phyloP scores from a whole-genome alignment of 441 rosid species.

The Populus tomentosa region DNA sequence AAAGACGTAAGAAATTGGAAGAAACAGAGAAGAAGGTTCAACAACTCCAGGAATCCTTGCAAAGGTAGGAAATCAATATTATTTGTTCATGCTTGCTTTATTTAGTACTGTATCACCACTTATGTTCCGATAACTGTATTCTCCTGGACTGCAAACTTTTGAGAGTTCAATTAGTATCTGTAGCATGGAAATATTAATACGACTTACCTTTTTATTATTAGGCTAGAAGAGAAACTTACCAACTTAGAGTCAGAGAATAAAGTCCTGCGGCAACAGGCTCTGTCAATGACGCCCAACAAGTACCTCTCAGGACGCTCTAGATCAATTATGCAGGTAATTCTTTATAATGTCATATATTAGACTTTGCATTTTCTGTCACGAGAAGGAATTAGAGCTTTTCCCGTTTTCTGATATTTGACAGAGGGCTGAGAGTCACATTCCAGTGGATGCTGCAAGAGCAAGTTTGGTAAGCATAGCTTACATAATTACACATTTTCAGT shows the following conservation, averaged over 20 bases:
- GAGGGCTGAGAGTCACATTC: conserved; percentile 79
- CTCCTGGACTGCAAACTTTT: not conserved
- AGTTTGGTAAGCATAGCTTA: conserved; percentile 42
- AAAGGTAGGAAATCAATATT: conserved; percentile 43
- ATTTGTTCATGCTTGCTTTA: not conserved
- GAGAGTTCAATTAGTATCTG: not conserved
- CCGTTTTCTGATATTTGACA: conserved; percentile 33
- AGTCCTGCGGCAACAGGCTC: conserved; percentile 94
- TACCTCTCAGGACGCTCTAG: conserved; percentile 95
- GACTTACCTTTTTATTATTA: conserved; percentile 27
- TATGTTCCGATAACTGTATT: not conserved
- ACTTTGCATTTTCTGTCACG: conserved; percentile 2
- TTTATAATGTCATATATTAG: not conserved
- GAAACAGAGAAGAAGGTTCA: conserved; percentile 77
- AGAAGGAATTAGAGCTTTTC: conserved; percentile 12
- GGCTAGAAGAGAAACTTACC: conserved; percentile 86
- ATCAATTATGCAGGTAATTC: conserved; percentile 83
- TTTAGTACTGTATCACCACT: not conserved
- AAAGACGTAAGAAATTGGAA: conserved; percentile 52
- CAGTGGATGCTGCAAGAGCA: conserved; percentile 52
- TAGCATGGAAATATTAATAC: not conserved
- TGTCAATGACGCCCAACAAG: conserved; percentile 96
- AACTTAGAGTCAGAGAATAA: conserved; percentile 94
- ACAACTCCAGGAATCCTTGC: conserved; percentile 77
- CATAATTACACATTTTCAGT: not conserved